Base-by-base conservation (phyloP, 192 early-diverging fungal genomes). In the Umbelopsis ramanniana region DNA sequence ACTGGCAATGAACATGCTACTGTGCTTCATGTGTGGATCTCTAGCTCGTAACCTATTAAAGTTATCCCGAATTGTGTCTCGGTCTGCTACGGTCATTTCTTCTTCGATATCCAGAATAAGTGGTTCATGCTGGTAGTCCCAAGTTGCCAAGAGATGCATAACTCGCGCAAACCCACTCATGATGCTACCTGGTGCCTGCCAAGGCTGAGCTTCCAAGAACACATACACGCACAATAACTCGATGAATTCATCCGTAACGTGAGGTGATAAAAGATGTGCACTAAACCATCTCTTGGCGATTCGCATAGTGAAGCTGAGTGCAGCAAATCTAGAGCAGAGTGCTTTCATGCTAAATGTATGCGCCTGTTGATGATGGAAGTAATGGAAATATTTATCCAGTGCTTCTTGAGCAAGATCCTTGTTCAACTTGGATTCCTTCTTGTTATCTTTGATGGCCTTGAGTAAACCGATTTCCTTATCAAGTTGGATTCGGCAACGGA, bases 241-340 rank as follows among this genome's bases (percentile, higher is more conserved):
- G 38, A 94, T 81, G 21, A 89, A 70, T 79, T 97, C 94, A 52
- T 92, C 91, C 0, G 88, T 75, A 7, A 97, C 84, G 21, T 87
- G 83, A 11, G 82, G 76, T 33, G 93, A 84, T 7, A 97, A 82
- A 83, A 94, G 82, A 73, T 99, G 96, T 22, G 91, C 83, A 9
- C 89, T 83, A 29, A 96, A 79, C 95, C 95, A 99, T 70, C 95
- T 88, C 86, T 99, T 99, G 21, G 88, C 78, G 63, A 99, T 80
- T 21, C 97, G 89, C 33, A 97, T 90, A 7, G 95, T 93, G 46
- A 87, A 79, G 12, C 93, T 92, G 15, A 92, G 86, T 14, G 90
- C 89, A 29, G 94, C 90, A 75, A 88, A 86, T 54, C 86, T 84
- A 52, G 89, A 87, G 80, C 92, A 94, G 46, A 95, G 81, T 52